Evolutionary conservation across 2,329 filamentous ascomycete genomes (phyloP).

Genomic region (Thielaviopsis ethacetica): DNA sequence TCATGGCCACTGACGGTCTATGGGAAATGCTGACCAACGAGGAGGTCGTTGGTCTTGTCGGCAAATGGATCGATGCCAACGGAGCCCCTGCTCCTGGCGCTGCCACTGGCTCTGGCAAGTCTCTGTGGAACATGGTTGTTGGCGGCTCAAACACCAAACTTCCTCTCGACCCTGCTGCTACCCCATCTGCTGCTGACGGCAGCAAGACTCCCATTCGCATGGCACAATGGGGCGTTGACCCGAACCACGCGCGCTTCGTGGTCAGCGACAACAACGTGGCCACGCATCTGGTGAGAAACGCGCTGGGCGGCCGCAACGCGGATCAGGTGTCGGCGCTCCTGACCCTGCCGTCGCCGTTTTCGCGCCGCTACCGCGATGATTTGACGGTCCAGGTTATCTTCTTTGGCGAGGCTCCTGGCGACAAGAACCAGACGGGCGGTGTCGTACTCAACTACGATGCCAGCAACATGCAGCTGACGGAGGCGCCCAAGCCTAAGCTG

Average conservation of each 20-base stretch:
- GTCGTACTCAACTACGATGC: slow-evolving; percentile 78
- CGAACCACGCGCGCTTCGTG: slow-evolving; percentile 67
- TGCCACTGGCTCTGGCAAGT: slow-evolving; percentile 49
- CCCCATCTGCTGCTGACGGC: slow-evolving; percentile 63
- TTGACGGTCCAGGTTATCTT: slow-evolving; percentile 97
- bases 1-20: slow-evolving; percentile 88
- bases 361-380: slow-evolving; percentile 82
- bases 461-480: slow-evolving; percentile 35
- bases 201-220: slow-evolving; percentile 69
- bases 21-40: slow-evolving; percentile 99
- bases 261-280: slow-evolving; percentile 93
- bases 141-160: slow-evolving; percentile 30
- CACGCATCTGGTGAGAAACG: slow-evolving; percentile 89
- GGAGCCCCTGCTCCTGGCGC: slow-evolving; percentile 26
- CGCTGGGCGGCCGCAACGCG: slow-evolving; percentile 78
- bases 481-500: slow-evolving; percentile 24
- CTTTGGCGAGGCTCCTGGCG: slow-evolving; percentile 58
- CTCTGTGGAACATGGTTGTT: slow-evolving; percentile 44
- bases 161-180: slow-evolving; percentile 45
- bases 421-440: slow-evolving; percentile 46
- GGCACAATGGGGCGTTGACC: slow-evolving; percentile 75
- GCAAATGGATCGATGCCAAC: slow-evolving; percentile 87
- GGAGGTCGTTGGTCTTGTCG: slow-evolving; percentile 90
- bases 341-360: slow-evolving; percentile 82
- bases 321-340: slow-evolving; percentile 88